Evolutionary conservation across 2,329 filamentous ascomycete genomes (phyloP).

Genomic region (Aspergillus fructus): DNA sequence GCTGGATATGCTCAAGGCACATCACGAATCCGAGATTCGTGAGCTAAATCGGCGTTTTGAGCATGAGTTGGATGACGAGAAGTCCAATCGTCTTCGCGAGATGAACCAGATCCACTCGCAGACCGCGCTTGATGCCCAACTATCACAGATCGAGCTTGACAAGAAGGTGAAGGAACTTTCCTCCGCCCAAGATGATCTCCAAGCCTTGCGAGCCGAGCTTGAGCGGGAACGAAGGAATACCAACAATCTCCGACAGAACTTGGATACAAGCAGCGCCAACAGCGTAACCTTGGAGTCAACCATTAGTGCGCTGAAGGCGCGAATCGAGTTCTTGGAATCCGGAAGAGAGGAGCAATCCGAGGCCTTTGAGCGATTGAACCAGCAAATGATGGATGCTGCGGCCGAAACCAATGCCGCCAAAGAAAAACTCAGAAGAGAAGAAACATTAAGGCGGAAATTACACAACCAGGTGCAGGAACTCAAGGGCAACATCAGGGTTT

Average conservation of each 20-base stretch:
- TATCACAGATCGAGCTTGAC: conserved; percentile 46
- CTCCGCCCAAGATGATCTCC: conserved; percentile 41
- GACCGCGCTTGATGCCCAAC: conserved; percentile 39
- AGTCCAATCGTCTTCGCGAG: conserved; percentile 36
- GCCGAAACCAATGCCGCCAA: conserved; percentile 67
- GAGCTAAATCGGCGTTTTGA: conserved; percentile 63
- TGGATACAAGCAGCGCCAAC: conserved; percentile 61
- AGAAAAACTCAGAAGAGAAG: conserved; percentile 84
- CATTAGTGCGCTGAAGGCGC: conserved; percentile 72
- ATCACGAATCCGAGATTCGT: conserved; percentile 68
- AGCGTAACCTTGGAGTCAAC: conserved; percentile 71
- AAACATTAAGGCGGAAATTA: conserved; percentile 83
- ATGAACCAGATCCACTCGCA: conserved; percentile 38
- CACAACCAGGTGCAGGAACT: conserved; percentile 98
- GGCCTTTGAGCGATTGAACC: conserved; percentile 78
- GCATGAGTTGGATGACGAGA: conserved; percentile 66
- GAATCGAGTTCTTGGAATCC: conserved; percentile 86
- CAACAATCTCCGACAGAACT: conserved; percentile 56
- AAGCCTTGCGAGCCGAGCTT: conserved; percentile 48
- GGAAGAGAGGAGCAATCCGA: conserved; percentile 86
- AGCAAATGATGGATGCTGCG: conserved; percentile 74
- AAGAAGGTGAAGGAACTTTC: conserved; percentile 56
- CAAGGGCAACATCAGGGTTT: conserved; percentile 97
- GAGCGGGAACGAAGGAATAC: conserved; percentile 64
- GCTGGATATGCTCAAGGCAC: conserved; percentile 57